Conservation (phyloP, 78 protist genomes). For the Polysphondylium violaceum region DNA sequence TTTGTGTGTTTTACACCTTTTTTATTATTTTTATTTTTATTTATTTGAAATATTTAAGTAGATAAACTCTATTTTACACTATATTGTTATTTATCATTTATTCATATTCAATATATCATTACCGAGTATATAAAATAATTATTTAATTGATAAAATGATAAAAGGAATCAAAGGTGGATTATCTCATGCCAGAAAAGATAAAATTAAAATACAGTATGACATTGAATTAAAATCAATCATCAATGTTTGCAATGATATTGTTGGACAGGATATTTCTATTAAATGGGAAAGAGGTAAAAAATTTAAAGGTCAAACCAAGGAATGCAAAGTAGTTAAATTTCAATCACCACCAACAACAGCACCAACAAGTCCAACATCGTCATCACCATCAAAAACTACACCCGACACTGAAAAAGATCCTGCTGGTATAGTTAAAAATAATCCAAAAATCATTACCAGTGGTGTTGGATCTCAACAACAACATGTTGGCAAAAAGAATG, state of each 20-base stretch:
- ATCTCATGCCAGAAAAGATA: constrained; percentile 63
- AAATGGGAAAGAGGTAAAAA: constrained; percentile 59
- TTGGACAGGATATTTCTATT: constrained; percentile 3
- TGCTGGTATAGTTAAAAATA: background rate
- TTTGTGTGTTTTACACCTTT: too few species aligned
- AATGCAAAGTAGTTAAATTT: background rate
- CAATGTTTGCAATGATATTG: constrained; percentile 22
- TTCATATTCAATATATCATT: too few species aligned
- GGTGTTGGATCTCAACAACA: too few species aligned
- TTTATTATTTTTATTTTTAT: too few species aligned
- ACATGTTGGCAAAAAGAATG: background rate
- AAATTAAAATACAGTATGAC: constrained; percentile 48
- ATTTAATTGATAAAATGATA: constrained; percentile 53
- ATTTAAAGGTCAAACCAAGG: constrained; percentile 37
- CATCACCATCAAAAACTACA: background rate
- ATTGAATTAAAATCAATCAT: constrained; percentile 33
- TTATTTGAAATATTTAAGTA: too few species aligned
- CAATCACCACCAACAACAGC: too few species aligned
- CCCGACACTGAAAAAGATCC: background rate
- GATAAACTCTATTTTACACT: too few species aligned
- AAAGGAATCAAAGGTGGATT: constrained; percentile 65
- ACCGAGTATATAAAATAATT: too few species aligned
- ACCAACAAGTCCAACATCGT: background rate
- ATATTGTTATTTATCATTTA: too few species aligned
- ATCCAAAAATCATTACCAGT: background rate